These are phyloP conservation scores for Monosporascus sp. DNA, from an alignment of 2,329 filamentous ascomycete genomes.

Conservation along the genomic window DNA sequence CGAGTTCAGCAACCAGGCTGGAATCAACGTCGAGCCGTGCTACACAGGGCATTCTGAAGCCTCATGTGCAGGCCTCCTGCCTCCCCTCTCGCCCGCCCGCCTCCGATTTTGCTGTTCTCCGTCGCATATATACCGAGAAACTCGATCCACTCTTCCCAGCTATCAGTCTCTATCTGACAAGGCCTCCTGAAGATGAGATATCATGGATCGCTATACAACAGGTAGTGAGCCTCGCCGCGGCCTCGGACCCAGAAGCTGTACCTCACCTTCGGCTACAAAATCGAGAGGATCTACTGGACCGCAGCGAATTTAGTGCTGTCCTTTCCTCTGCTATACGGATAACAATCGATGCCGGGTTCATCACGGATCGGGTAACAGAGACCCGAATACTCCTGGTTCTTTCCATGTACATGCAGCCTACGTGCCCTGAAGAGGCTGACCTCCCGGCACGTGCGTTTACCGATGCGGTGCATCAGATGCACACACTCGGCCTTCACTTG, in stretches of 20 bases:
- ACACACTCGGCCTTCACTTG: slow-evolving; percentile 52
- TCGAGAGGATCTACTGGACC: slow-evolving; percentile 29
- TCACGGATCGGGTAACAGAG: slow-evolving; percentile 48
- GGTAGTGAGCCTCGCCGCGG: slow-evolving; percentile 49
- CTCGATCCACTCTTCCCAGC: slow-evolving; percentile 51
- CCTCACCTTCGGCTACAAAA: slow-evolving; percentile 39
- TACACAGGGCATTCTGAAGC: slow-evolving; percentile 26
- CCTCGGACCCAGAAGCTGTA: slow-evolving; percentile 40
- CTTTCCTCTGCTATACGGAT: slow-evolving; percentile 44
- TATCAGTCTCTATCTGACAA: slow-evolving; percentile 29
- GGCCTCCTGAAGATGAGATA: slow-evolving; percentile 21
- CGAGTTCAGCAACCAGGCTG: slow-evolving; percentile 24
- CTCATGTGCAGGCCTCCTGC: slow-evolving; percentile 40
- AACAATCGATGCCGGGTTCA: slow-evolving; percentile 47
- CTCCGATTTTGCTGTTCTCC: slow-evolving; percentile 39
- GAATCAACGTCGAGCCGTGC: slow-evolving; percentile 17
- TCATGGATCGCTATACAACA: slow-evolving; percentile 43
- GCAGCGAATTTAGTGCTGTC: slow-evolving; percentile 42
- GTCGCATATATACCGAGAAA: slow-evolving; percentile 42
- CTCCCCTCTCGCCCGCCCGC: slow-evolving; percentile 42
- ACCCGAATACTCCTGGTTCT: slow-evolving; percentile 49
- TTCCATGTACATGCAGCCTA: slow-evolving; percentile 55
- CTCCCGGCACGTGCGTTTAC: slow-evolving; percentile 47
- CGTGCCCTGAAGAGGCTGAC: slow-evolving; percentile 47
- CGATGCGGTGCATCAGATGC: slow-evolving; percentile 50